Conservation (phyloP, 164 flowering plant genomes). For the Macadamia tetraphylla region DNA sequence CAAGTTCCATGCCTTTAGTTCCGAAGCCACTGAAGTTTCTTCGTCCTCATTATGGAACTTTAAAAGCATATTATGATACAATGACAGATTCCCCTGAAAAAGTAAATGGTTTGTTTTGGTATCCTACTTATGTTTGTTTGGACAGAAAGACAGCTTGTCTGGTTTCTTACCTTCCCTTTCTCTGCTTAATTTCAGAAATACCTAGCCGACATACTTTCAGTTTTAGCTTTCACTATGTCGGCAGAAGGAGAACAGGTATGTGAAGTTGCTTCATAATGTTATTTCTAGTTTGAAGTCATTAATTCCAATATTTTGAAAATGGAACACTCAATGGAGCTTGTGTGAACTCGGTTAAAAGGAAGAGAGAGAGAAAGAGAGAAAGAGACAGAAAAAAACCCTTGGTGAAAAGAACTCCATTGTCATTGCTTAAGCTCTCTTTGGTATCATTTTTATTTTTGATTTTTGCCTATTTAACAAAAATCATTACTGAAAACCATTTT, state of each 20-base stretch:
- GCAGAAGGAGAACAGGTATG: conserved; percentile 95
- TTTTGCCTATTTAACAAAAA: too few relatives aligned
- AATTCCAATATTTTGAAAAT: too few relatives aligned
- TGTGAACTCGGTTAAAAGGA: too few relatives aligned
- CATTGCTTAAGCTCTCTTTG: too few relatives aligned
- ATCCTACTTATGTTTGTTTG: neutral
- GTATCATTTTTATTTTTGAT: too few relatives aligned
- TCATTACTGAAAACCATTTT: too few relatives aligned
- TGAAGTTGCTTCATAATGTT: neutral
- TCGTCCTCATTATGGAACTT: conserved; percentile 86
- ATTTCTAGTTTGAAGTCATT: neutral
- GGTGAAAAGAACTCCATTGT: too few relatives aligned
- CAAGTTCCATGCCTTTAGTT: conserved; percentile 99
- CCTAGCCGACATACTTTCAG: conserved; percentile 92
- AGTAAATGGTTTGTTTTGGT: conserved; percentile 27
- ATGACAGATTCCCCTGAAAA: conserved; percentile 75
- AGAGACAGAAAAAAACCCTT: too few relatives aligned
- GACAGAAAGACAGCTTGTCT: neutral
- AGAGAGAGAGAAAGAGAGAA: too few relatives aligned
- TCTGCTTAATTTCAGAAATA: conserved; percentile 53
- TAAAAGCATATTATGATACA: conserved; percentile 69
- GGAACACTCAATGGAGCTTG: too few relatives aligned
- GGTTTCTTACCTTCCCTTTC: conserved; percentile 1
- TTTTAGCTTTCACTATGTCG: conserved; percentile 96
- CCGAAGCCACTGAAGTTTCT: conserved; percentile 98